These are phyloP conservation scores for Pseudozyma thailandica DNA, from an alignment of 1,284 basidiomycete species.

Conservation along the genomic window DNA sequence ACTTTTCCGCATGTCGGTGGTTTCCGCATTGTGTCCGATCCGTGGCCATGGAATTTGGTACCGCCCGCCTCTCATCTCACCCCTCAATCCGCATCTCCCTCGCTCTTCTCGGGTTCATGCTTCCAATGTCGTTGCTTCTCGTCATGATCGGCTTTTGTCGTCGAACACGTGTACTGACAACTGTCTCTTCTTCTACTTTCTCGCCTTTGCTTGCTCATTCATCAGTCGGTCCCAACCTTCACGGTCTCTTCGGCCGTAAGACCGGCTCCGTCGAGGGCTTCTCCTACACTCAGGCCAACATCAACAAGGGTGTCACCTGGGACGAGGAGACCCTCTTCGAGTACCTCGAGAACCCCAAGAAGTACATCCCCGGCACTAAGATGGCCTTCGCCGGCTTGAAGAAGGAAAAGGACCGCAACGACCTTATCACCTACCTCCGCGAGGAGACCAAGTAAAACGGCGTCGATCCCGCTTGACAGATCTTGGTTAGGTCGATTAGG, in stretches of 20 bases:
- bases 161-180: constrained; percentile 1
- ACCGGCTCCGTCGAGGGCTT: constrained; percentile 86
- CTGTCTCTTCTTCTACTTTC: neutral
- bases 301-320: constrained; percentile 87
- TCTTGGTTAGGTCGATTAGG: too few relatives aligned
- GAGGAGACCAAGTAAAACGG: constrained; percentile 48
- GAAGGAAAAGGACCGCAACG: constrained; percentile 67
- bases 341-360: constrained; percentile 93
- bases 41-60: too few relatives aligned
- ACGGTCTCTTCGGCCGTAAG: constrained; percentile 88
- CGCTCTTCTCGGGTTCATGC: neutral
- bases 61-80: too few relatives aligned
- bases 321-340: constrained; percentile 87
- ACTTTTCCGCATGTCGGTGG: too few relatives aligned
- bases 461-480: too few relatives aligned
- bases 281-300: constrained; percentile 94
- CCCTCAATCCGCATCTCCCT: too few relatives aligned
- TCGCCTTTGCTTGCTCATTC: constrained; percentile 2
- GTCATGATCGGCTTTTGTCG: neutral
- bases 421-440: constrained; percentile 60
- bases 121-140: too few relatives aligned
- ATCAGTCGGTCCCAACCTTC: constrained; percentile 89
- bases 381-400: constrained; percentile 56
- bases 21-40: too few relatives aligned
- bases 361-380: constrained; percentile 72